Percentiles rank a stretch among this genome's conserved stretches.
Conservation (phyloP, 2,329 filamentous ascomycete species). For the Colletotrichum sp. region DNA sequence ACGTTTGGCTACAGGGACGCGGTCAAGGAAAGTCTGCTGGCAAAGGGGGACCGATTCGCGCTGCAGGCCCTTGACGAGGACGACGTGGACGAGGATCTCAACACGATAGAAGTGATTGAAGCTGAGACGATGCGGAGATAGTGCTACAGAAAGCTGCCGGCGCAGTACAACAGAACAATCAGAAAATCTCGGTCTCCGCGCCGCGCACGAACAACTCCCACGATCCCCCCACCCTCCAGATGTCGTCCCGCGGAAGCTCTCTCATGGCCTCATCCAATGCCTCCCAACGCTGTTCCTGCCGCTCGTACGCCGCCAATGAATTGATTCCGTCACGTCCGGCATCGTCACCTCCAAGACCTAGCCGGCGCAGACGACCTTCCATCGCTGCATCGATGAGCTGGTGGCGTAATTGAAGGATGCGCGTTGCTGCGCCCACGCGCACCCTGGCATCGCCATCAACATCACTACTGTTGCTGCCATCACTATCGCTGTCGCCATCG, state of each 20-base stretch:
- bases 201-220: not conserved
- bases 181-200: not conserved
- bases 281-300: not conserved
- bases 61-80: not conserved
- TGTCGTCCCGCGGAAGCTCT: not conserved
- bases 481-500: not conserved
- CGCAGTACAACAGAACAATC: not conserved
- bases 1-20: not conserved
- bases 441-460: not conserved
- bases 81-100: not conserved
- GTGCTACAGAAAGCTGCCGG: not conserved
- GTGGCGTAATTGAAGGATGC: not conserved
- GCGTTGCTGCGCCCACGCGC: not conserved
- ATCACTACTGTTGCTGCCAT: not conserved
- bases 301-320: not conserved
- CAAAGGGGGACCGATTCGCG: not conserved
- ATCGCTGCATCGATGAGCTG: not conserved
- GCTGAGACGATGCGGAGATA: not conserved
- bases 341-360: not conserved
- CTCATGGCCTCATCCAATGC: not conserved
- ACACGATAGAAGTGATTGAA: not conserved
- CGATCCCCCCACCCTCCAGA: not conserved
- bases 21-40: not conserved
- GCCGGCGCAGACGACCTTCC: not conserved
- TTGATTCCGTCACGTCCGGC: not conserved